Evolutionary conservation across 2,329 filamentous ascomycete genomes (phyloP), one percentile per base, ranked within the genome.

Genomic region (Talaromyces rugulosus): DNA sequence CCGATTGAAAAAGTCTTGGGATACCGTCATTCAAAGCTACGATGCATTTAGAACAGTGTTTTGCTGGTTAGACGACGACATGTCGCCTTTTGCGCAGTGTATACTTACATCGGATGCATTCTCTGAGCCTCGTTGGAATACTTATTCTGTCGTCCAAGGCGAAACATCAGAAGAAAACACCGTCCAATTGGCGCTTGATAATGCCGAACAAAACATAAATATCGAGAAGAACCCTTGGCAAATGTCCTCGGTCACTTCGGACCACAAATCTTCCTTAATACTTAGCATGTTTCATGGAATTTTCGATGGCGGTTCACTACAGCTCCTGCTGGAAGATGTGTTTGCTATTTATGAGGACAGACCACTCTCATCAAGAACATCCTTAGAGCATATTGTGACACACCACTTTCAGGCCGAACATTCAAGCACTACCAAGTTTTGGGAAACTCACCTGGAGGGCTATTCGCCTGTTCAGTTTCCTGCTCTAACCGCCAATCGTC

Each of bases 241-340:
- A 47, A 18, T 74, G 1, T 66, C 71, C 14, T 44, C 72, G 3
- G 31, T 71, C 5, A 53, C 59, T 30, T 59, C 63, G 1, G 33
- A 50, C 1, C n/a, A 47, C 14, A 40, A 56, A 2, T 58, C 60
- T 0, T 33, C 66, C 5, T 52, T 75, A 9, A 59, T 74, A n/a
- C 62, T 75, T 31, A 72, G 73, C 64, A 70, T 76, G 62, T 73
- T 75, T 23, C 75, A 77, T 63, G 75, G 74, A 28, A 71, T 77
- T 14, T 75, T 74, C 52, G 74, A 77, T 52, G 75, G 74, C 51
- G 73, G 71, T 3, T 76, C 74, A 1, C 52, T 74, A 44, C 67
- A 75, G 54, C 64, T 75, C 5, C 70, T 77, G 5, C 64, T 75
- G 6, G 63, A 69, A 28, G 74, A 77, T 55, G 71, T 76, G 16